A percentile compares a stretch with the other conserved stretches of the same genome.
phyloP scores from a whole-genome alignment of 2,329 filamentous ascomycete species.

The Colletotrichum eremochloae region DNA sequence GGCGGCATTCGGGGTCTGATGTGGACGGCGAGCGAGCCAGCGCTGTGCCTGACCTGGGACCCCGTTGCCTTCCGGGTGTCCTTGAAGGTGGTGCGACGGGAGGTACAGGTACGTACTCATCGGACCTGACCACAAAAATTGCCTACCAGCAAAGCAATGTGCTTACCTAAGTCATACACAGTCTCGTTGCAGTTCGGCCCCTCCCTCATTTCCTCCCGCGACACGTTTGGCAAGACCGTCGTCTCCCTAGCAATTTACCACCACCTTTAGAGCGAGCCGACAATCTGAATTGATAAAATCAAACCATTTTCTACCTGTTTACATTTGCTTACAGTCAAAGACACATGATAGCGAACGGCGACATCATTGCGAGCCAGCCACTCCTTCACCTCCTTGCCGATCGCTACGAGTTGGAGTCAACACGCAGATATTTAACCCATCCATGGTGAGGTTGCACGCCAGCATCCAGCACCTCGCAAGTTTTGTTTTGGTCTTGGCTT shows the following conservation, averaged over 20 bases:
- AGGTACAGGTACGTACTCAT: constrained; percentile 24
- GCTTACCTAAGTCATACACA: background rate
- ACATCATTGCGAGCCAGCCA: background rate
- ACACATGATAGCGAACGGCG: background rate
- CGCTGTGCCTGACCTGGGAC: constrained; percentile 3
- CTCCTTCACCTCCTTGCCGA: background rate
- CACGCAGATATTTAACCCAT: background rate
- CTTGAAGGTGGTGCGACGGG: constrained; percentile 19
- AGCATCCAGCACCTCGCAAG: background rate
- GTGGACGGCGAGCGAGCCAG: constrained; percentile 5
- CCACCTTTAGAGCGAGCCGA: background rate
- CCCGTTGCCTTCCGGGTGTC: constrained; percentile 14
- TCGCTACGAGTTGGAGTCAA: background rate
- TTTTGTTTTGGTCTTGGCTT: background rate
- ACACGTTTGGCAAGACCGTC: background rate
- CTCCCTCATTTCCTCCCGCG: constrained; percentile 7
- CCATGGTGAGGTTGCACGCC: background rate
- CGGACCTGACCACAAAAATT: background rate
- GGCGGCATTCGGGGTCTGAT: constrained; percentile 38
- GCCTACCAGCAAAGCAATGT: background rate
- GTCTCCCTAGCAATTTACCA: background rate
- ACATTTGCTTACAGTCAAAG: background rate
- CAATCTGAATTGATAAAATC: background rate
- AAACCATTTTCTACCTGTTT: too few species aligned
- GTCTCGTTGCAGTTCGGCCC: constrained; percentile 10